Evolutionary conservation across 2,329 filamentous ascomycete genomes (phyloP), one percentile per base, ranked within the genome.

Genomic region (Diaporthe aspalathi): DNA sequence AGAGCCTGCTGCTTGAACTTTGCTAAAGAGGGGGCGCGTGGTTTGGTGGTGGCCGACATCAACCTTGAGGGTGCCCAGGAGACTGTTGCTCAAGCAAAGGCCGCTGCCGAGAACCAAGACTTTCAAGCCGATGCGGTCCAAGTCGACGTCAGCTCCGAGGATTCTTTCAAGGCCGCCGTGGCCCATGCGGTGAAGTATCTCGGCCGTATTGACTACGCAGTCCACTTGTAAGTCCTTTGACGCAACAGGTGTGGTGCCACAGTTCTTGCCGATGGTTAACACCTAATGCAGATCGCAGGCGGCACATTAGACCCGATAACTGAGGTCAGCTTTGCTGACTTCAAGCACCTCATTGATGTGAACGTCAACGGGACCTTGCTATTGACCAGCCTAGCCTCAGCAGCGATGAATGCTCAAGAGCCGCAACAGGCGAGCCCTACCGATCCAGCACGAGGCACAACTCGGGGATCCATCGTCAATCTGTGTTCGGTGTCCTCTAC

Each of bases 341-440:
- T 71, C 65, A 71, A 68, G 38, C 70, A 63, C 9, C 54, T 71
- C 1, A 29, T 71, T 4, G 65, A 71, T 20, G 24, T 71, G 3
- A 71, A 69, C 9, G 65, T 71, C 24, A 50, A 68, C n/a, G 70
- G 70, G 20, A 69, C 65, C 3, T 71, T 71, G 24, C 54, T 68
- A 2, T 43, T 69, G 20, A 63, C 43, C 7, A 68, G 54, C 27
- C n/a, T 54, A 27, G n/a, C 62, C 3, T 69, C 70, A 20, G 66
- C 54, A 3, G 65, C 54, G n/a, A 68, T 71, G 70, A 56, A 62
- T 20, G 11, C 24, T 5, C 70, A 71, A 22, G 70, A 63, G 35
- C 54, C 8, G 4, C 24, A 29, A 6, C 70, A 67, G 52, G 52
- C 27, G 1, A 54, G 24, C 40, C 38, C 53, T 16, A 38, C 50